Percentiles rank a stretch among this genome's conserved stretches.
These are phyloP conservation scores for Chaetomiaceae sp. DNA, from an alignment of 2,329 filamentous ascomycete genomes.

Conservation along the genomic window DNA sequence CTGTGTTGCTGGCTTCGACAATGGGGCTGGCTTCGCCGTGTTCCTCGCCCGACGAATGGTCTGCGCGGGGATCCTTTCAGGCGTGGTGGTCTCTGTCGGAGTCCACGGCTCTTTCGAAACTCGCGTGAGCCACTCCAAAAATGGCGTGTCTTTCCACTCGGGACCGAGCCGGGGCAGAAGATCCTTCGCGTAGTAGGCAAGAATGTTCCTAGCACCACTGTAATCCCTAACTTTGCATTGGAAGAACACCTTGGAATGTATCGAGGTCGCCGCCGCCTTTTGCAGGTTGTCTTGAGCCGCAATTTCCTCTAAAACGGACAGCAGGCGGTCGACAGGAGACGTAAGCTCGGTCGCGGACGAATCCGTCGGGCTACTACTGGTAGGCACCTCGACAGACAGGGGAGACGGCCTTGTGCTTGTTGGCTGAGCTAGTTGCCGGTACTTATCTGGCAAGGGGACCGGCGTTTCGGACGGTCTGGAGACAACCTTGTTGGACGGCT, in stretches of 20 bases:
- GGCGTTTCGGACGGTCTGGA: slow-evolving; percentile 17
- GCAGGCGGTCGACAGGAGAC: slow-evolving; percentile 23
- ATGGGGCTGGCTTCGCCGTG: background rate
- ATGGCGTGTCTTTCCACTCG: slow-evolving; percentile 31
- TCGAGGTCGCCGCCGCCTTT: slow-evolving; percentile 27
- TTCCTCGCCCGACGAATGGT: slow-evolving; percentile 23
- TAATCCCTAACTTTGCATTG: slow-evolving; percentile 40
- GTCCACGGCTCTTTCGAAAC: slow-evolving; percentile 28
- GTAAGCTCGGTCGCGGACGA: too few relatives aligned
- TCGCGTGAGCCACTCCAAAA: slow-evolving; percentile 34
- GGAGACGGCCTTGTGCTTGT: background rate
- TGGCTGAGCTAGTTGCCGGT: slow-evolving; percentile 5
- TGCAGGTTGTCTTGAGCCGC: slow-evolving; percentile 28
- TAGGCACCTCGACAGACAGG: background rate
- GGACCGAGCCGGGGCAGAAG: slow-evolving; percentile 35
- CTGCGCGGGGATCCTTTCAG: slow-evolving; percentile 23
- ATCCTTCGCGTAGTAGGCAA: slow-evolving; percentile 41
- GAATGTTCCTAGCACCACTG: slow-evolving; percentile 34
- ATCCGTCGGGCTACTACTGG: too few relatives aligned
- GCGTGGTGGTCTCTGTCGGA: slow-evolving; percentile 24
- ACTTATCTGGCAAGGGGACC: slow-evolving; percentile 19
- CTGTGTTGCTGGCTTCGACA: slow-evolving; percentile 6
- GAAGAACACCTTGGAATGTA: slow-evolving; percentile 34
- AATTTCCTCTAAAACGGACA: slow-evolving; percentile 25
- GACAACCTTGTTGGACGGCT: slow-evolving; percentile 6